Evolutionary conservation across 2,329 filamentous ascomycete genomes (phyloP).

Genomic region (Harringtonia lauricola): DNA sequence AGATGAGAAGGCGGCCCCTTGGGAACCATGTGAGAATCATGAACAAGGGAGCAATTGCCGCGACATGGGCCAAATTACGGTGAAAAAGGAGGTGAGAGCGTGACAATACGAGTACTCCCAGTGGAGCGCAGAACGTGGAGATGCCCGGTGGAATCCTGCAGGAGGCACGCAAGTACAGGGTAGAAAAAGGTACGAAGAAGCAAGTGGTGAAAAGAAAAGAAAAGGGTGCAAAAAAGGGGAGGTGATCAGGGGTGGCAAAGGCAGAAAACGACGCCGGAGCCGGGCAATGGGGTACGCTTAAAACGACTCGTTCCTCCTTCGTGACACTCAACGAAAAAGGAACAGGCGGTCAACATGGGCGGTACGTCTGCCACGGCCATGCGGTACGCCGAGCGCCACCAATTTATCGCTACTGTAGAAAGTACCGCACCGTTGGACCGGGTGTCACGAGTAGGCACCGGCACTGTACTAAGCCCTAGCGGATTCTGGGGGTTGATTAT

Average conservation of each 20-base stretch:
- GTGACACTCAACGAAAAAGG: not conserved
- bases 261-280: not conserved
- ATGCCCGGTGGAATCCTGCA: not conserved
- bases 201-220: not conserved
- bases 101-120: not conserved
- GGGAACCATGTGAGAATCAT: too few species aligned
- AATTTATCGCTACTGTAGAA: not conserved
- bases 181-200: not conserved
- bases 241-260: not conserved
- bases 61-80: not conserved
- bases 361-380: not conserved
- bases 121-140: conserved; percentile 2
- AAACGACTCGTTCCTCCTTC: too few species aligned
- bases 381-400: not conserved
- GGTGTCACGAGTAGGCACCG: conserved; percentile 5
- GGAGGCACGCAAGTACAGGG: not conserved
- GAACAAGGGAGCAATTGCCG: too few species aligned
- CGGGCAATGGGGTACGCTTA: too few species aligned
- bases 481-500: conserved; percentile 6
- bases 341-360: not conserved
- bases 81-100: not conserved
- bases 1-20: not conserved
- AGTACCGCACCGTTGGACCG: conserved; percentile 5
- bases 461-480: conserved; percentile 9
- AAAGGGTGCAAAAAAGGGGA: not conserved